A percentile compares a stretch with the other conserved stretches of the same genome.
Conservation (phyloP, 1,284 basidiomycete genomes). For the Puccinia brachypodii region DNA sequence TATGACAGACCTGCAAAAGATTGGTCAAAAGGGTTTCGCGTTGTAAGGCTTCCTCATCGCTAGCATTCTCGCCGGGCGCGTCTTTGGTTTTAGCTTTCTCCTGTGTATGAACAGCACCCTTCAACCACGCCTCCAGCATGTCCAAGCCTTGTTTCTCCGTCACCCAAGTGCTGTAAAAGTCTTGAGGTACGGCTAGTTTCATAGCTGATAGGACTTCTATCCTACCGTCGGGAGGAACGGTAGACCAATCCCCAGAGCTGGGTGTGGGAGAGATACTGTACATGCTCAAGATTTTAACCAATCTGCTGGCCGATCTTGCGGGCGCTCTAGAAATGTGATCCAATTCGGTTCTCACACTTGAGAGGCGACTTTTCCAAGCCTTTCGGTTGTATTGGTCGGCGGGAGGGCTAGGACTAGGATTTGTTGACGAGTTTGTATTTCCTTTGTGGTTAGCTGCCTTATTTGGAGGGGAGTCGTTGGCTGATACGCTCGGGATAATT, state of each 20-base stretch:
- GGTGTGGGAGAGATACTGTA: slow-evolving; percentile 37
- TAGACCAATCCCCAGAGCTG: slow-evolving; percentile 45
- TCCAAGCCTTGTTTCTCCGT: slow-evolving; percentile 31
- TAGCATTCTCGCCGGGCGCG: not conserved
- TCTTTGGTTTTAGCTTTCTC: slow-evolving; percentile 33
- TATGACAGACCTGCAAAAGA: slow-evolving; percentile 37
- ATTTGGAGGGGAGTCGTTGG: not conserved
- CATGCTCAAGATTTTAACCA: slow-evolving; percentile 41
- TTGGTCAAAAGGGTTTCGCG: slow-evolving; percentile 26
- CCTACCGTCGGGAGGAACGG: slow-evolving; percentile 41
- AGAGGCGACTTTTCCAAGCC: slow-evolving; percentile 46
- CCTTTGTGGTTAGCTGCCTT: not conserved
- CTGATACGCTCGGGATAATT: not conserved
- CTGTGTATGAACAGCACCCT: slow-evolving; percentile 39
- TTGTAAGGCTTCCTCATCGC: not conserved
- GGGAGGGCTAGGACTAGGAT: not conserved
- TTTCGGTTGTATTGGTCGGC: slow-evolving; percentile 45
- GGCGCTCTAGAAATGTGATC: slow-evolving; percentile 43
- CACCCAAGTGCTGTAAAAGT: slow-evolving; percentile 43
- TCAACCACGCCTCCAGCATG: slow-evolving; percentile 41
- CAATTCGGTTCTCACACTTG: slow-evolving; percentile 31
- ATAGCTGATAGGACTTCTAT: slow-evolving; percentile 42
- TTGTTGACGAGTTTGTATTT: not conserved
- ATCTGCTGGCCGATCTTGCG: slow-evolving; percentile 28
- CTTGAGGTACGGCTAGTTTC: slow-evolving; percentile 20